phyloP scores from a whole-genome alignment of 106 monocot species.

The Allium sativum region DNA sequence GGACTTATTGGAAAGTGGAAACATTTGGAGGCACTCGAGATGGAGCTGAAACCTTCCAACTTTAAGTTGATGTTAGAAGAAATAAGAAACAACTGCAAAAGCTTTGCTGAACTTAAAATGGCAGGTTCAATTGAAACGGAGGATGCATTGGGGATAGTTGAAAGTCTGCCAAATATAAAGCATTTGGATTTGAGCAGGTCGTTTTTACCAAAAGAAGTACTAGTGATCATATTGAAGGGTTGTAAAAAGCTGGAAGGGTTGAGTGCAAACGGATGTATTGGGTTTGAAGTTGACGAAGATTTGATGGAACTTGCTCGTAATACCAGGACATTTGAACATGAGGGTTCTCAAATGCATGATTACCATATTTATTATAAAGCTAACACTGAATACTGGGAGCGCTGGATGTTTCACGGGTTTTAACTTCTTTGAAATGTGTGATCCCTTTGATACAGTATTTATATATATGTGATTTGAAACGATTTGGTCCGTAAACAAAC shows the following conservation, averaged over 20 bases:
- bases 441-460: no score
- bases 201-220: slow-evolving; percentile 6
- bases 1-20: slow-evolving; percentile 8
- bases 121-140: background rate
- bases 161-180: slow-evolving; percentile 6
- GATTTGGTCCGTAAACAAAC: no score
- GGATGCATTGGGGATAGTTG: slow-evolving; percentile 8
- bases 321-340: background rate
- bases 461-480: no score
- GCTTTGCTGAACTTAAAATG: slow-evolving; percentile 6
- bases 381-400: background rate
- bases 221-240: slow-evolving; percentile 9
- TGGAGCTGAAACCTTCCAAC: background rate
- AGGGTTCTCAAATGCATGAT: background rate
- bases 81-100: slow-evolving; percentile 12
- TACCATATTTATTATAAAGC: slow-evolving; percentile 2
- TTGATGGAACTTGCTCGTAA: slow-evolving; percentile 1
- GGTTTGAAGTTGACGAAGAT: slow-evolving; percentile 12
- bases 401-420: no score
- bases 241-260: slow-evolving; percentile 14
- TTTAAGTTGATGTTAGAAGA: background rate
- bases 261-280: slow-evolving; percentile 3
- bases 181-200: slow-evolving; percentile 8
- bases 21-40: slow-evolving; percentile 9
- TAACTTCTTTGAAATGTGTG: no score